phyloP scores from a whole-genome alignment of 495 filamentous ascomycete genomes.

The Tuber microsphaerosporum region DNA sequence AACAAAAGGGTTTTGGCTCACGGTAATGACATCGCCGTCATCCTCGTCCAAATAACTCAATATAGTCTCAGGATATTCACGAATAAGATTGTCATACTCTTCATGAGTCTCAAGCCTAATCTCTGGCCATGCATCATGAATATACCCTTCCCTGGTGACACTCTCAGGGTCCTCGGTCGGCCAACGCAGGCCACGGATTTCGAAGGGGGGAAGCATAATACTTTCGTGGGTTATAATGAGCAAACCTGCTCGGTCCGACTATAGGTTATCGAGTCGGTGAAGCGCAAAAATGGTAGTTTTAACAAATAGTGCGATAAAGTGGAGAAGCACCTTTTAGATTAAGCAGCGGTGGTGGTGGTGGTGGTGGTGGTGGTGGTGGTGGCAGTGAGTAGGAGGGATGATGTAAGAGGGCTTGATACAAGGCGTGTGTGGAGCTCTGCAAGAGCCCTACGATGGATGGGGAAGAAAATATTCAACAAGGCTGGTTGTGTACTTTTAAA shows the following conservation, averaged over 20 bases:
- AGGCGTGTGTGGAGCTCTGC: background rate
- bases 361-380: background rate
- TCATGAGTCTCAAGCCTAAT: conserved; percentile 28
- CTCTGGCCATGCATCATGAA: conserved; percentile 18
- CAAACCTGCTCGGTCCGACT: background rate
- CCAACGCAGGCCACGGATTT: conserved; percentile 41
- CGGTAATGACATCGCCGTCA: conserved; percentile 52
- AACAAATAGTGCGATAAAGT: background rate
- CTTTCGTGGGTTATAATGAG: background rate
- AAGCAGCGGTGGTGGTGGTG: background rate
- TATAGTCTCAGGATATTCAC: conserved; percentile 48
- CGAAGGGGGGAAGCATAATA: conserved; percentile 42
- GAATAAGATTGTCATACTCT: conserved; percentile 50
- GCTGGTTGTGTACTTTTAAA: background rate
- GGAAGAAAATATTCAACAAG: background rate
- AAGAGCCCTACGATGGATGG: background rate
- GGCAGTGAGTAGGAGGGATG: background rate
- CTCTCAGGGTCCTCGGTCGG: conserved; percentile 24
- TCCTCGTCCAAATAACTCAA: conserved; percentile 54
- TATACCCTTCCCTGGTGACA: conserved; percentile 14
- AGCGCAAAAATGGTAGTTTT: background rate
- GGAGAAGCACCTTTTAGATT: background rate
- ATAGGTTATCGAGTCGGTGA: background rate
- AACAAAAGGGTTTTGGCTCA: conserved; percentile 38
- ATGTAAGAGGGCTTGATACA: background rate